Evolutionary conservation across 139 green algal genomes (phyloP).

Genomic region (Chlorella sp.): DNA sequence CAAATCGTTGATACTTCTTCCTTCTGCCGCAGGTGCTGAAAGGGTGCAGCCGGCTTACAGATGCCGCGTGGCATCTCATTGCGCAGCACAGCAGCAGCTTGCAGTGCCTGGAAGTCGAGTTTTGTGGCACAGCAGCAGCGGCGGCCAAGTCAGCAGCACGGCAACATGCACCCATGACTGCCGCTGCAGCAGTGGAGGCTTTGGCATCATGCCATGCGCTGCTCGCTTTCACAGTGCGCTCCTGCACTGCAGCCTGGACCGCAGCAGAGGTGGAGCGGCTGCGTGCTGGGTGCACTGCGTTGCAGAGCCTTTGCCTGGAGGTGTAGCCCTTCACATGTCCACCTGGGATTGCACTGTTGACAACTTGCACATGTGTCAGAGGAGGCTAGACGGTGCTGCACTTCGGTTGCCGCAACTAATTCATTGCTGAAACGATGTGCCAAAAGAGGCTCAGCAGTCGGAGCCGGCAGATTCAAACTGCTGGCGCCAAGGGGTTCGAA

Average conservation of each 20-base stretch:
- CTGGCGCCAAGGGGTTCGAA: no score
- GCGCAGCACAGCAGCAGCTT: not conserved
- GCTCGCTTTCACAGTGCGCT: not conserved
- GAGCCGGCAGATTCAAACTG: no score
- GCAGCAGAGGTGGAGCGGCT: not conserved
- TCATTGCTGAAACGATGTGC: no score
- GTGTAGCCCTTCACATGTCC: no score
- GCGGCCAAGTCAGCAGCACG: no score
- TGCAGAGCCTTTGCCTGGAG: not conserved
- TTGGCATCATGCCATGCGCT: not conserved
- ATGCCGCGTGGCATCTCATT: not conserved
- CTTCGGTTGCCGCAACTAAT: no score
- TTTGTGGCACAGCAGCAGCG: not conserved
- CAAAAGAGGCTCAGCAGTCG: no score
- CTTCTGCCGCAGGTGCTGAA: not conserved
- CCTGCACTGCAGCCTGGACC: not conserved
- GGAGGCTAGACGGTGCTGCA: no score
- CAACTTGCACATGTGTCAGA: no score
- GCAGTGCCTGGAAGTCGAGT: not conserved
- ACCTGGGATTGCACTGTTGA: no score
- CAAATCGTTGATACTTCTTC: no score
- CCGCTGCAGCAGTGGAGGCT: not conserved
- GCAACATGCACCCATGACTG: not conserved
- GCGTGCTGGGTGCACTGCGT: not conserved
- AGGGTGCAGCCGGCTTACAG: not conserved